Conservation (phyloP, 2,329 filamentous ascomycete genomes). For the Nothophoma quercina region DNA sequence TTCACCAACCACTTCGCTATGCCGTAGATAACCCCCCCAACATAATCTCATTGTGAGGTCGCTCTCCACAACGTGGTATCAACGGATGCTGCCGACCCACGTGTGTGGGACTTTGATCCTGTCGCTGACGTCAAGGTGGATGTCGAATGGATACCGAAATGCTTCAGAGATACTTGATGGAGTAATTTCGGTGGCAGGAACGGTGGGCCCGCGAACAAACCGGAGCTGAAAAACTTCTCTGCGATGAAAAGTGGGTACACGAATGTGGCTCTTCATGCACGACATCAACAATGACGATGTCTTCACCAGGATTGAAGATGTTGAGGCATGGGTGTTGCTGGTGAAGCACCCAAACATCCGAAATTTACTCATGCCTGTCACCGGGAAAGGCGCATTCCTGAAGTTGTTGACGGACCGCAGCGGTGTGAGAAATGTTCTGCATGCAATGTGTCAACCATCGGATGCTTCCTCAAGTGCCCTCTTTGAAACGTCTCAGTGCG, state of each 20-base stretch:
- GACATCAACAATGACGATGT: conserved; percentile 14
- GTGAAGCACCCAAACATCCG: conserved; percentile 11
- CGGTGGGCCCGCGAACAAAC: conserved; percentile 19
- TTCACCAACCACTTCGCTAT: conserved; percentile 2
- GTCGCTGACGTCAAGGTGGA: conserved; percentile 15
- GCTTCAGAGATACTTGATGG: conserved; percentile 8
- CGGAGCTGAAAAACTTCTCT: conserved; percentile 20
- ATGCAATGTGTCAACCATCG: not conserved
- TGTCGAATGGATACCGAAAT: not conserved
- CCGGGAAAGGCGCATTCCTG: not conserved
- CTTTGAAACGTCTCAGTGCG: conserved; percentile 7
- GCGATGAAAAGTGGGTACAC: conserved; percentile 16
- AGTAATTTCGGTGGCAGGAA: conserved; percentile 5
- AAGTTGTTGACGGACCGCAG: not conserved
- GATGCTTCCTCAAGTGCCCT: not conserved
- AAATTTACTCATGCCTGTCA: conserved; percentile 12
- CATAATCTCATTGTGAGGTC: conserved; percentile 5
- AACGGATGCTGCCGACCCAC: conserved; percentile 18
- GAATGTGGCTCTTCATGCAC: conserved; percentile 13
- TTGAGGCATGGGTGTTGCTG: conserved; percentile 16
- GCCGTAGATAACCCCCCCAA: conserved; percentile 16
- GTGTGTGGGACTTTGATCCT: conserved; percentile 9
- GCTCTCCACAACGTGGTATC: conserved; percentile 11
- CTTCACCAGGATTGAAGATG: conserved; percentile 6
- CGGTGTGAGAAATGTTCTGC: conserved; percentile 4